Conservation (phyloP, 78 protist species). For the Speleostelium caveatum region DNA sequence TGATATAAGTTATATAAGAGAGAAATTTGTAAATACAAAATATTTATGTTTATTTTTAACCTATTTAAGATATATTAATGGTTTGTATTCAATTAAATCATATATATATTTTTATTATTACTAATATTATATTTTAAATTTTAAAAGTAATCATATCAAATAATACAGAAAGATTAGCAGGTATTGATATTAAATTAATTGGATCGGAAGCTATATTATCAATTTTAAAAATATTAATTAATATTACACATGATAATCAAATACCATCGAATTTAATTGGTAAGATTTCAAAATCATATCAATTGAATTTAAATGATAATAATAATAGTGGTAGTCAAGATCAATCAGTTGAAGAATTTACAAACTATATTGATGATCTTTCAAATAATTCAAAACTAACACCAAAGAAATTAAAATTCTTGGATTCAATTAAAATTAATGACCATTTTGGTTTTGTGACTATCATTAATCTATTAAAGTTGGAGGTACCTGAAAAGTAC, state of each 20-base stretch:
- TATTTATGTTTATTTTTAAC: slow-evolving; percentile 25
- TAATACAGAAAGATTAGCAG: slow-evolving; percentile 47
- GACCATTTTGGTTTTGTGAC: slow-evolving; percentile 46
- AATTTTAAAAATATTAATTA: slow-evolving; percentile 43
- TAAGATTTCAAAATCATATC: neutral
- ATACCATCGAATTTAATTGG: slow-evolving; percentile 27
- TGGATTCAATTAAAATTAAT: slow-evolving; percentile 1
- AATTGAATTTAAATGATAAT: neutral
- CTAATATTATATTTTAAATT: neutral
- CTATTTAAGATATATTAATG: slow-evolving; percentile 25
- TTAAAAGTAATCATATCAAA: slow-evolving; percentile 3
- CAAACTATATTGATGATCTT: slow-evolving; percentile 5
- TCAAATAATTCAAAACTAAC: neutral
- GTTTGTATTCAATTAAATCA: neutral
- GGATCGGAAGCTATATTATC: slow-evolving; percentile 57
- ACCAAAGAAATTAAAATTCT: slow-evolving; percentile 22
- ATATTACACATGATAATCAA: slow-evolving; percentile 38
- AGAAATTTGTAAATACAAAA: neutral
- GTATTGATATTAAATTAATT: slow-evolving; percentile 54
- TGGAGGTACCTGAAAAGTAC: slow-evolving; percentile 73
- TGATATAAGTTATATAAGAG: slow-evolving; percentile 27
- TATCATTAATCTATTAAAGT: slow-evolving; percentile 4
- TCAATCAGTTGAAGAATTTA: neutral
- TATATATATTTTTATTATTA: neutral
- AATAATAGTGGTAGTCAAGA: neutral